Evolutionary conservation across 768 basidiomycete genomes (phyloP).

Genomic region (Pisolithus sp.): DNA sequence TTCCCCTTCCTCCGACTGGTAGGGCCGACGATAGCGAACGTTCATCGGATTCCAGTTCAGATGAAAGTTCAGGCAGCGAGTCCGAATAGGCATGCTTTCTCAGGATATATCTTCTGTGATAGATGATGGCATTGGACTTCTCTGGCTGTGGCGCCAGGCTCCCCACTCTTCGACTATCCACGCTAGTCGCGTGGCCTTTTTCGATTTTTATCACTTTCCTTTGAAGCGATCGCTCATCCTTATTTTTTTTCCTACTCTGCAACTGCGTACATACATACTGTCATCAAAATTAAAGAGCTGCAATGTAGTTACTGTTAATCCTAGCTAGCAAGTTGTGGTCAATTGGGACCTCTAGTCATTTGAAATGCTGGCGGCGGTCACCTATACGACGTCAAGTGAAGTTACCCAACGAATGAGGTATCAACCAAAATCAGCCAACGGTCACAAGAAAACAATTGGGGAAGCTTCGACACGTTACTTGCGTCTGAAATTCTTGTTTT

Average conservation of each 20-base stretch:
- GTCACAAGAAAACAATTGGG: too few relatives aligned
- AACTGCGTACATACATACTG: constrained; percentile 35
- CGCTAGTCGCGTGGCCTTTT: constrained; percentile 15
- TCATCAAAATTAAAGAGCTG: constrained; percentile 36
- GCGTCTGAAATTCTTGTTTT: constrained; percentile 14
- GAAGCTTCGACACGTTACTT: constrained; percentile 7
- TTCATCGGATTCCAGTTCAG: constrained; percentile 76
- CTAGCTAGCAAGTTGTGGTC: constrained; percentile 23
- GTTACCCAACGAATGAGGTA: too few relatives aligned
- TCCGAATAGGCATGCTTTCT: constrained; percentile 47
- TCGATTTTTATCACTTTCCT: constrained; percentile 33
- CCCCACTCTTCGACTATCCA: constrained; percentile 20
- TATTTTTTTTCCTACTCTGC: constrained; percentile 18
- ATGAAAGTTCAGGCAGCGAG: constrained; percentile 78
- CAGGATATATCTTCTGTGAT: constrained; percentile 10
- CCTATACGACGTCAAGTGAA: too few relatives aligned
- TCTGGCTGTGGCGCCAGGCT: constrained; percentile 4
- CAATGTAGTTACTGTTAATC: constrained; percentile 47
- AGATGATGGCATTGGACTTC: constrained; percentile 19
- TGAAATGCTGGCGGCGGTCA: constrained; percentile 15
- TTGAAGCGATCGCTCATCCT: constrained; percentile 22
- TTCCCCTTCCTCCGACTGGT: constrained; percentile 28
- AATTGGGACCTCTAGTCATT: constrained; percentile 4
- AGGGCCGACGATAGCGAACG: constrained; percentile 53
- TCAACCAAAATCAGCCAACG: too few relatives aligned